A percentile compares a stretch with the other conserved stretches of the same genome.
phyloP scores from a whole-genome alignment of 257 asterid genomes.

The Lavandula angustifolia region DNA sequence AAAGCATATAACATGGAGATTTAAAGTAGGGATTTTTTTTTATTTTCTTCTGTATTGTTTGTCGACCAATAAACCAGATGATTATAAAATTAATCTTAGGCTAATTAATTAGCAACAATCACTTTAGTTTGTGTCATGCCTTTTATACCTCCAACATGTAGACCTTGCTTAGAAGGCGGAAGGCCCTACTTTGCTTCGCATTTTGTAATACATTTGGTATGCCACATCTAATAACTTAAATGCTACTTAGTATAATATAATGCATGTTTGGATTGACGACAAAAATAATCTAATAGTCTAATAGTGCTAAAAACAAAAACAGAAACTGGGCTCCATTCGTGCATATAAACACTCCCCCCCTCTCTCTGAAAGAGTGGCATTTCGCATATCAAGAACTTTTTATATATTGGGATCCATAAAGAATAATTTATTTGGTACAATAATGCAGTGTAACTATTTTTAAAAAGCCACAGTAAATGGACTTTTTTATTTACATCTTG shows the following conservation, averaged over 20 bases:
- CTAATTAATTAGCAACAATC: conserved; percentile 8
- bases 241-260: too few species aligned
- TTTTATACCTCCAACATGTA: conserved; percentile 45
- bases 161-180: conserved; percentile 38
- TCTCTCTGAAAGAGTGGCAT: too few species aligned
- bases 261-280: background rate
- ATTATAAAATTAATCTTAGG: background rate
- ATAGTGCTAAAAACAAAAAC: background rate
- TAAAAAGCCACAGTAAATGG: conserved; percentile 24
- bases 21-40: conserved; percentile 26
- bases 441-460: conserved; percentile 36
- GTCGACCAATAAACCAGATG: conserved; percentile 43
- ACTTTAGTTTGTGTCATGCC: conserved; percentile 42
- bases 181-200: conserved; percentile 7
- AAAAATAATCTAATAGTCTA: background rate
- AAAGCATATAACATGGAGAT: conserved; percentile 32
- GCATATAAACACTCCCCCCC: background rate
- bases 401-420: background rate
- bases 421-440: conserved; percentile 3
- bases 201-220: background rate
- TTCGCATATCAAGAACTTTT: background rate
- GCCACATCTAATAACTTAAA: too few species aligned
- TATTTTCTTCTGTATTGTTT: conserved; percentile 19
- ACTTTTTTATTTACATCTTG: conserved; percentile 26
- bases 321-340: background rate